Conservation (phyloP, 2,329 filamentous ascomycete genomes). For the Cordyceps militaris region DNA sequence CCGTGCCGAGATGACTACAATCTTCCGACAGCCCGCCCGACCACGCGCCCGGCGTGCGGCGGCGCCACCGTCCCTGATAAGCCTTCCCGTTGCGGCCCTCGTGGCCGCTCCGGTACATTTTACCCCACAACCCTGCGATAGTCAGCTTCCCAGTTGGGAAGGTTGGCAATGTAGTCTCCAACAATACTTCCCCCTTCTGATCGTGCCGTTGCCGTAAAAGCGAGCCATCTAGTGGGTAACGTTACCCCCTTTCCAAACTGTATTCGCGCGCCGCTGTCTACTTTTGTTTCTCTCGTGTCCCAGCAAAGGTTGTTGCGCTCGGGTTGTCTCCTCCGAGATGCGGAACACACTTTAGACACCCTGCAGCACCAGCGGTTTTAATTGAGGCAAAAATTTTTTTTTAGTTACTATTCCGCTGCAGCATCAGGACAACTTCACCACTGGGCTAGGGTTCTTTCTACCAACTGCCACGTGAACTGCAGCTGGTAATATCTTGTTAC, state of each 20-base stretch:
- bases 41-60: not conserved
- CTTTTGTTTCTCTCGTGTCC: too few species aligned
- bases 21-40: not conserved
- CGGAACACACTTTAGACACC: not conserved
- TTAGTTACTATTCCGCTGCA: too few species aligned
- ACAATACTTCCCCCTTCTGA: not conserved
- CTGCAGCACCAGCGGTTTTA: not conserved
- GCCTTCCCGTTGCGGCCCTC: not conserved
- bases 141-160: constrained; percentile 1
- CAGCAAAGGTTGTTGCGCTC: too few species aligned
- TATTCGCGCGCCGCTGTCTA: too few species aligned
- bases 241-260: not conserved
- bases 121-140: not conserved
- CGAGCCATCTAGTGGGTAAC: constrained; percentile 2
- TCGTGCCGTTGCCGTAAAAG: not conserved
- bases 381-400: too few species aligned
- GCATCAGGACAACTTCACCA: too few species aligned
- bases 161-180: not conserved
- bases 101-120: not conserved
- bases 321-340: not conserved
- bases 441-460: not conserved
- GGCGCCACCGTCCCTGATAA: constrained; percentile 2
- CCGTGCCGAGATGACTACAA: not conserved
- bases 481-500: not conserved
- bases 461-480: not conserved